Evolutionary conservation across 495 filamentous ascomycete species (phyloP).

Genomic region (Mytilinidion resinicola): DNA sequence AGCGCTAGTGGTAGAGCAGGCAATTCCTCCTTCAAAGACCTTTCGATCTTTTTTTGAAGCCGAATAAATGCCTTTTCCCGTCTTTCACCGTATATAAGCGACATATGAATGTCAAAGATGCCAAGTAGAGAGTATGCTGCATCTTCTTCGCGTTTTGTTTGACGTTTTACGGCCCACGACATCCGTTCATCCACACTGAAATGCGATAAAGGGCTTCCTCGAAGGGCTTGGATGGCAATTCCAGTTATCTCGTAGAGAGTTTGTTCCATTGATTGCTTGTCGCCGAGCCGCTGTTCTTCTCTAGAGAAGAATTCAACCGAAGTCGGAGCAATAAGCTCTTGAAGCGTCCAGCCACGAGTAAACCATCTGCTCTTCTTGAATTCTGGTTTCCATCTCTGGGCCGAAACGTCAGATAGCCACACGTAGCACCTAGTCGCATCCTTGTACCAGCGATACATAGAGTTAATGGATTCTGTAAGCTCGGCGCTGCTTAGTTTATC

Average conservation of each 20-base stretch:
- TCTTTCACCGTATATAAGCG: neutral
- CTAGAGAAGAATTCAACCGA: neutral
- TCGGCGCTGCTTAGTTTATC: no score
- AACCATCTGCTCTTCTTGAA: conserved; percentile 7
- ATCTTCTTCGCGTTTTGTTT: neutral
- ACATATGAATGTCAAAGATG: neutral
- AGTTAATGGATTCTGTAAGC: no score
- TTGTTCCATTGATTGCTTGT: neutral
- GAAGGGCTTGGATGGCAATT: conserved; percentile 2
- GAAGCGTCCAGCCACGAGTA: no score
- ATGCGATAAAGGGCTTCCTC: neutral
- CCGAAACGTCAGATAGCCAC: conserved; percentile 4
- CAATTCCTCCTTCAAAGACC: neutral
- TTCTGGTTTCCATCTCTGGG: neutral
- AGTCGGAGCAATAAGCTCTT: neutral
- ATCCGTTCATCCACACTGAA: conserved; percentile 6
- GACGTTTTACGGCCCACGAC: conserved; percentile 2
- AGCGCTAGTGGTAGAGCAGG: neutral
- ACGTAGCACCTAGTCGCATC: neutral
- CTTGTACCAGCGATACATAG: no score
- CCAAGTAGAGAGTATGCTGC: neutral
- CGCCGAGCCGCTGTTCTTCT: neutral
- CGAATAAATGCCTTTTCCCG: neutral
- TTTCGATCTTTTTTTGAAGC: neutral
- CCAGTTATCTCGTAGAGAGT: neutral